These are phyloP conservation scores for Lentinula sp. DNA, from an alignment of 768 basidiomycete species.

Conservation along the genomic window DNA sequence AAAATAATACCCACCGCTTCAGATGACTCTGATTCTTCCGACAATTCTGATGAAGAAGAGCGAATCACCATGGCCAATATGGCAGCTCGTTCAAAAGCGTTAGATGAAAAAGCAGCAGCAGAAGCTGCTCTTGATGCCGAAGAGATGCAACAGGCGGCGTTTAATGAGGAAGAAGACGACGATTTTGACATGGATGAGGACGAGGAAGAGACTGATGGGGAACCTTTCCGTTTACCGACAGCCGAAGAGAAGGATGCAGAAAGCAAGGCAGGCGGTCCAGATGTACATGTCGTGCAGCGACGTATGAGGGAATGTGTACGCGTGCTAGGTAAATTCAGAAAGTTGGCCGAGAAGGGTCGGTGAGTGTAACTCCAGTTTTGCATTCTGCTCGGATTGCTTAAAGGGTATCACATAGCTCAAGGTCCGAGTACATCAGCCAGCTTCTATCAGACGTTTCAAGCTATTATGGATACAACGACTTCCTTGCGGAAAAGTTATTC, in stretches of 20 bases:
- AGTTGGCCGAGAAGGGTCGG: conserved; percentile 62
- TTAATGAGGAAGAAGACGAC: conserved; percentile 40
- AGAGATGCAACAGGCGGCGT: conserved; percentile 54
- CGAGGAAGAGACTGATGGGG: conserved; percentile 39
- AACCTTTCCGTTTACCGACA: conserved; percentile 62
- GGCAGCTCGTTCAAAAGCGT: conserved; percentile 71
- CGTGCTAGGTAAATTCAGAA: conserved; percentile 67
- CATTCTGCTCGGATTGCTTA: not conserved
- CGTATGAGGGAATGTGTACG: conserved; percentile 76
- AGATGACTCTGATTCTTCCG: conserved; percentile 43
- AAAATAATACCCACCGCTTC: conserved; percentile 48
- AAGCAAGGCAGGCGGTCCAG: conserved; percentile 60
- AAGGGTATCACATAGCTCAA: conserved; percentile 43
- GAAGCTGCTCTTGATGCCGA: conserved; percentile 67
- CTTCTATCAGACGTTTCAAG: conserved; percentile 84
- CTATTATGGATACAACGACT: conserved; percentile 98
- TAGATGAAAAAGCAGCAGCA: conserved; percentile 60
- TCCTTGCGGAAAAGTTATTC: conserved; percentile 91
- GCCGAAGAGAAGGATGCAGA: conserved; percentile 68
- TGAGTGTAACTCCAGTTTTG: conserved; percentile 24
- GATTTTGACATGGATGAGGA: conserved; percentile 37
- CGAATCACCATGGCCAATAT: conserved; percentile 75
- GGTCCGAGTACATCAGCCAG: conserved; percentile 88
- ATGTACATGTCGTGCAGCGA: conserved; percentile 69
- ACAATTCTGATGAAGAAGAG: conserved; percentile 39